A percentile compares a stretch with the other conserved stretches of the same genome.
Evolutionary conservation across 345 rosid genomes (phyloP).

Genomic region (Noccaea bulbosa): DNA sequence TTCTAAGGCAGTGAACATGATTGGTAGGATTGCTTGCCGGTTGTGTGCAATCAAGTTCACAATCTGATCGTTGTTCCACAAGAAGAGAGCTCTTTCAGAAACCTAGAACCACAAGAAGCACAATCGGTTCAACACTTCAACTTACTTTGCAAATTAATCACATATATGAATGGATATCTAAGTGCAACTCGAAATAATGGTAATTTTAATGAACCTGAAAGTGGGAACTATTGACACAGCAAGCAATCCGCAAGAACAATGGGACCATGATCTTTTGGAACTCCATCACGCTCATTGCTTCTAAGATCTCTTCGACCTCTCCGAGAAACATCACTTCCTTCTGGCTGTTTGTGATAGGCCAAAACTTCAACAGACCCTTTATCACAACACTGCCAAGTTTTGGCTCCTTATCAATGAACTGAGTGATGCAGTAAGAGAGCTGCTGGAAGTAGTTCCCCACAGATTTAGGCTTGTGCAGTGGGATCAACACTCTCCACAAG

Average conservation of each 20-base stretch:
- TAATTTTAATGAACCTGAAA: conserved; percentile 61
- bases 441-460: conserved; percentile 81
- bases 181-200: neutral
- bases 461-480: conserved; percentile 84
- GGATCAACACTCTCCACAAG: conserved; percentile 80
- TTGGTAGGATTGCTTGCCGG: conserved; percentile 66
- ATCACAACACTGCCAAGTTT: conserved; percentile 66
- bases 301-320: conserved; percentile 84
- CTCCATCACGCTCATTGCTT: conserved; percentile 69
- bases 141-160: neutral
- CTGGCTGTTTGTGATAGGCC: conserved; percentile 89
- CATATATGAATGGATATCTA: neutral
- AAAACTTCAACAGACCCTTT: conserved; percentile 71
- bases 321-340: conserved; percentile 91
- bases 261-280: conserved; percentile 81
- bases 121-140: neutral
- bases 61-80: conserved; percentile 96
- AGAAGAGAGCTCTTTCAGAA: conserved; percentile 83
- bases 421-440: conserved; percentile 70
- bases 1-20: conserved; percentile 73
- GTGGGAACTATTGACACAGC: conserved; percentile 82
- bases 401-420: conserved; percentile 88
- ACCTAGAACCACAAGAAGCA: conserved; percentile 56
- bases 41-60: conserved; percentile 70
- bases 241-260: conserved; percentile 72